These are phyloP conservation scores for Fusarium camptoceras DNA, from an alignment of 2,329 filamentous ascomycete genomes.

Conservation along the genomic window DNA sequence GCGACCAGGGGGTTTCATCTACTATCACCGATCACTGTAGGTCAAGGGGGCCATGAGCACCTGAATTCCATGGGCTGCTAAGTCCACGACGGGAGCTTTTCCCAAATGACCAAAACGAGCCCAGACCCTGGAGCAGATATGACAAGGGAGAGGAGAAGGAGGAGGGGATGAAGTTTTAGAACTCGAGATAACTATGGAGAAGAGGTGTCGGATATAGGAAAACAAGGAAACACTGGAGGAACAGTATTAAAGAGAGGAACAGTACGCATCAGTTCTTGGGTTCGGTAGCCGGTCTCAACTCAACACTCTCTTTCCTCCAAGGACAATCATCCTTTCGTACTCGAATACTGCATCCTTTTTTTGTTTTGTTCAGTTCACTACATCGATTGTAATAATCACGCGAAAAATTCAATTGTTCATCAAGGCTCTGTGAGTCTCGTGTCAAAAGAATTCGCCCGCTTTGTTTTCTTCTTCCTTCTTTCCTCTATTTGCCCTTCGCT, in stretches of 20 bases:
- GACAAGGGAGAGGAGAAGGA: conserved; percentile 2
- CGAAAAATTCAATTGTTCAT: conserved; percentile 2
- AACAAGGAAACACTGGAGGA: neutral
- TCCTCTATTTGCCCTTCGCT: conserved; percentile 30
- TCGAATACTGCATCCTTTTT: conserved; percentile 1
- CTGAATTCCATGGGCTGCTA: neutral
- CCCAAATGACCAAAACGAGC: conserved; percentile 5
- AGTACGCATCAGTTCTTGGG: conserved; percentile 15
- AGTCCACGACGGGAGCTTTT: conserved; percentile 19
- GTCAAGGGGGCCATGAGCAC: conserved; percentile 6
- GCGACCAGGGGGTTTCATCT: conserved; percentile 13
- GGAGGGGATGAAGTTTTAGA: conserved; percentile 22
- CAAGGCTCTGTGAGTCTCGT: conserved; percentile 38
- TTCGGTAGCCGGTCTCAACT: conserved; percentile 38
- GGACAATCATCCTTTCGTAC: neutral
- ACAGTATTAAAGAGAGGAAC: conserved; percentile 36
- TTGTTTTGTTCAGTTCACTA: conserved; percentile 1
- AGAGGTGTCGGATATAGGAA: conserved; percentile 3
- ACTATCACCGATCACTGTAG: neutral
- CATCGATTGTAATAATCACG: conserved; percentile 33
- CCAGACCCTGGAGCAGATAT: conserved; percentile 22
- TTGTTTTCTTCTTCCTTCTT: conserved; percentile 9
- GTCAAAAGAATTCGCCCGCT: conserved; percentile 18
- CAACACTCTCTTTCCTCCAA: conserved; percentile 31
- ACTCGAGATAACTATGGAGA: conserved; percentile 30